phyloP scores from a whole-genome alignment of 2,329 filamentous ascomycete genomes.

The Botrytis porri region DNA sequence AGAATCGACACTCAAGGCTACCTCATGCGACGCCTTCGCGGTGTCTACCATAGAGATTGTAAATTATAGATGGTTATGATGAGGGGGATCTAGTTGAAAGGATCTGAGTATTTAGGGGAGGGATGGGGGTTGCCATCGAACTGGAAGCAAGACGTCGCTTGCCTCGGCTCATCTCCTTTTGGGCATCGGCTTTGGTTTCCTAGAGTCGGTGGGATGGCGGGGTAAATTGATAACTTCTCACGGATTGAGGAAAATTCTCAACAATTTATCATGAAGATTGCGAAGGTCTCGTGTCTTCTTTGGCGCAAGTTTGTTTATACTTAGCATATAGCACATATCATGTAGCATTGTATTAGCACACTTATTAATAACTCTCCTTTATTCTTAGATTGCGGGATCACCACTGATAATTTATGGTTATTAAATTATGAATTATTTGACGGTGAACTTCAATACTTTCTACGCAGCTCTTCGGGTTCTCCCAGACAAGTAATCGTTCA shows the following conservation, averaged over 20 bases:
- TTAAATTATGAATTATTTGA: no score
- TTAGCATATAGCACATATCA: neutral
- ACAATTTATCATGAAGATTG: neutral
- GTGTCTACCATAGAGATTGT: slow-evolving; percentile 1
- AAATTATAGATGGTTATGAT: neutral
- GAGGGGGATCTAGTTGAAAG: no score
- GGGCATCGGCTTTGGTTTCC: neutral
- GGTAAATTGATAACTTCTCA: neutral
- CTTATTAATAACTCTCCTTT: neutral
- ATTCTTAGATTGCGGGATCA: neutral
- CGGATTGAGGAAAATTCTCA: neutral
- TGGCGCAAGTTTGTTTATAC: neutral
- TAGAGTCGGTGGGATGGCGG: no score
- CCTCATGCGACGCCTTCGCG: neutral
- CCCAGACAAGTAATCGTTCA: neutral
- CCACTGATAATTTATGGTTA: neutral
- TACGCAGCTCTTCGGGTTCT: neutral
- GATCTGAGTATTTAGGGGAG: no score
- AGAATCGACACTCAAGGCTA: neutral
- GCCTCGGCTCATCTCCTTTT: neutral
- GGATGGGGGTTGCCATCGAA: neutral
- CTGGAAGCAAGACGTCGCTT: neutral
- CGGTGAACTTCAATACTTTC: neutral
- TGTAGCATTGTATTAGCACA: neutral
- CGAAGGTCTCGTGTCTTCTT: neutral